phyloP scores from a whole-genome alignment of 228 moss, liverwort and hornwort species.

The Sphagnum fallax region DNA sequence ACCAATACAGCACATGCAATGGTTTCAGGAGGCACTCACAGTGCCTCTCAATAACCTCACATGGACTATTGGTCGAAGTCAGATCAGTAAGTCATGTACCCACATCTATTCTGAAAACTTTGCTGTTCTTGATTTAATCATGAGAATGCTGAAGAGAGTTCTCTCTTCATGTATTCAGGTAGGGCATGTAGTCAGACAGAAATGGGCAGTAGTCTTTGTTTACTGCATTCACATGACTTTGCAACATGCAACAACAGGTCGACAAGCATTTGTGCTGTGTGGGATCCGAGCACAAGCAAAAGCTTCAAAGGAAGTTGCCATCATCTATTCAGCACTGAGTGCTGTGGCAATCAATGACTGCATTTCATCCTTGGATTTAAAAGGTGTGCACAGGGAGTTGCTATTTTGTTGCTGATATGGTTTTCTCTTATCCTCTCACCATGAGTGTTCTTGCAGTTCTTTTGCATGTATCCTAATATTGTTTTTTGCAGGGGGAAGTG shows the following conservation, averaged over 20 bases:
- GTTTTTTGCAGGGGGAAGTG: slow-evolving; percentile 54
- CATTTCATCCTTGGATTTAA: slow-evolving; percentile 42
- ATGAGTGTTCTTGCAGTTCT: too few relatives aligned
- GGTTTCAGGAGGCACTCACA: slow-evolving; percentile 51
- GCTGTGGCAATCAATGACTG: slow-evolving; percentile 31
- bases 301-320: slow-evolving; percentile 25
- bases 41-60: slow-evolving; percentile 42
- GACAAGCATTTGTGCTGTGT: slow-evolving; percentile 44
- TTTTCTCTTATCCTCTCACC: too few relatives aligned
- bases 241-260: slow-evolving; percentile 7
- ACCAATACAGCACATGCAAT: slow-evolving; percentile 38
- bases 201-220: too few relatives aligned
- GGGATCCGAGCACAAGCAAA: slow-evolving; percentile 32
- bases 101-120: too few relatives aligned
- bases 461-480: neutral
- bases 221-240: too few relatives aligned
- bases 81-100: slow-evolving; percentile 28
- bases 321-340: slow-evolving; percentile 37
- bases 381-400: slow-evolving; percentile 15
- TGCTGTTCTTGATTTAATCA: too few relatives aligned
- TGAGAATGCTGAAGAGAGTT: too few relatives aligned
- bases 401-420: too few relatives aligned
- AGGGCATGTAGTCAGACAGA: too few relatives aligned
- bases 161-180: too few relatives aligned
- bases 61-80: slow-evolving; percentile 48